A percentile compares a stretch with the other conserved stretches of the same genome.
phyloP scores from a whole-genome alignment of 148 eudicot genomes.

The Cornus kousa region DNA sequence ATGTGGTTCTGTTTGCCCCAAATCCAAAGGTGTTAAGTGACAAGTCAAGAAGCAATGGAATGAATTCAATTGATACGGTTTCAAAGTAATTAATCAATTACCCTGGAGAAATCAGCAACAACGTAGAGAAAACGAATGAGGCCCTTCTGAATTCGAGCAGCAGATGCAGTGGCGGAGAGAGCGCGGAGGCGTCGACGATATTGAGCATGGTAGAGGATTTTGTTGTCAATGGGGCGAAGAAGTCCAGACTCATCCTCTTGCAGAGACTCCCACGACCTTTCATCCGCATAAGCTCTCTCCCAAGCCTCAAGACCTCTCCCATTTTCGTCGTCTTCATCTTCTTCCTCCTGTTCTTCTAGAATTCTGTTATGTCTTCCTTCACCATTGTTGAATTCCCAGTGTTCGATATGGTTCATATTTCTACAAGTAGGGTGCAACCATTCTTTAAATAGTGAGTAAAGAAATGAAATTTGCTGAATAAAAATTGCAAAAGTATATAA shows the following conservation, averaged over 20 bases:
- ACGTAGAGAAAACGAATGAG: conserved; percentile 81
- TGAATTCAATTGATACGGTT: neutral
- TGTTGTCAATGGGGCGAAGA: conserved; percentile 76
- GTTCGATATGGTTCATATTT: conserved; percentile 30
- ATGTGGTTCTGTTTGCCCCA: no score
- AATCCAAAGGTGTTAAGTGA: no score
- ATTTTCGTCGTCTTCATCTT: conserved; percentile 55
- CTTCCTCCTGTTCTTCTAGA: conserved; percentile 52
- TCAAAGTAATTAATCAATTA: conserved; percentile 21
- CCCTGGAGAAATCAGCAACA: conserved; percentile 85
- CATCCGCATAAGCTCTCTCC: conserved; percentile 88
- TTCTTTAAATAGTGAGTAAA: neutral
- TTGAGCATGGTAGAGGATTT: conserved; percentile 70
- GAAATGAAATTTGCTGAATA: neutral
- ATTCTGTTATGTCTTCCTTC: conserved; percentile 44
- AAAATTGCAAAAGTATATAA: neutral
- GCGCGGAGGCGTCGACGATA: conserved; percentile 78
- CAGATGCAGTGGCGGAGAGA: conserved; percentile 45
- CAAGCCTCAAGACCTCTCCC: conserved; percentile 65
- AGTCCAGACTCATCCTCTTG: conserved; percentile 94
- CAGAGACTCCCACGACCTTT: conserved; percentile 86
- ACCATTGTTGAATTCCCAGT: conserved; percentile 40
- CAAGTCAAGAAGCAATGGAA: no score
- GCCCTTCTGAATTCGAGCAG: conserved; percentile 85
- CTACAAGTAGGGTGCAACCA: neutral